Evolutionary conservation across 345 rosid genomes (phyloP).

Genomic region (Crucihimalaya himalaica): DNA sequence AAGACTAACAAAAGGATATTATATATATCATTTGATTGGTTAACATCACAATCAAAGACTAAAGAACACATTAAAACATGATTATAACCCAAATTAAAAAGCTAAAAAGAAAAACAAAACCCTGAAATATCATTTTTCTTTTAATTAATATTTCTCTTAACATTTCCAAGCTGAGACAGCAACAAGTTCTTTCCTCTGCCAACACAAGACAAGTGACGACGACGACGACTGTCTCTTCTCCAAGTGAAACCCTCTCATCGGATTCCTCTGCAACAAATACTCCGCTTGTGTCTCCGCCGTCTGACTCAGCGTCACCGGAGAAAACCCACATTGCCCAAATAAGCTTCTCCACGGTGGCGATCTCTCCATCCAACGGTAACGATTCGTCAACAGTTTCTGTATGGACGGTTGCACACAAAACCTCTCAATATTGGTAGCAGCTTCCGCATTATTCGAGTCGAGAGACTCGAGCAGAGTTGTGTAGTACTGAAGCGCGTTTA

Average conservation of each 20-base stretch:
- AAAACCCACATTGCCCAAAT: constrained; percentile 70
- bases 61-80: constrained; percentile 26
- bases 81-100: constrained; percentile 12
- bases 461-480: constrained; percentile 71
- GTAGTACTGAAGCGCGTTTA: constrained; percentile 65
- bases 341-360: constrained; percentile 69
- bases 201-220: constrained; percentile 65
- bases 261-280: constrained; percentile 70
- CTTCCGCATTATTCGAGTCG: constrained; percentile 60
- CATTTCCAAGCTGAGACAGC: constrained; percentile 87
- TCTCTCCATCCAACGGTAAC: constrained; percentile 56
- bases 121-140: background rate
- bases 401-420: constrained; percentile 68
- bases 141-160: background rate
- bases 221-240: constrained; percentile 65
- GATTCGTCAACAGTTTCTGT: constrained; percentile 59
- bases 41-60: constrained; percentile 34
- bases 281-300: constrained; percentile 86
- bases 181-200: constrained; percentile 82
- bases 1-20: constrained; percentile 22
- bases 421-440: constrained; percentile 69
- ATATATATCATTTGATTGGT: constrained; percentile 33
- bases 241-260: constrained; percentile 69
- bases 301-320: constrained; percentile 63
- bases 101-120: background rate